These are phyloP conservation scores for Tricholoma flavovirens DNA, from an alignment of 768 basidiomycete genomes.

Conservation along the genomic window DNA sequence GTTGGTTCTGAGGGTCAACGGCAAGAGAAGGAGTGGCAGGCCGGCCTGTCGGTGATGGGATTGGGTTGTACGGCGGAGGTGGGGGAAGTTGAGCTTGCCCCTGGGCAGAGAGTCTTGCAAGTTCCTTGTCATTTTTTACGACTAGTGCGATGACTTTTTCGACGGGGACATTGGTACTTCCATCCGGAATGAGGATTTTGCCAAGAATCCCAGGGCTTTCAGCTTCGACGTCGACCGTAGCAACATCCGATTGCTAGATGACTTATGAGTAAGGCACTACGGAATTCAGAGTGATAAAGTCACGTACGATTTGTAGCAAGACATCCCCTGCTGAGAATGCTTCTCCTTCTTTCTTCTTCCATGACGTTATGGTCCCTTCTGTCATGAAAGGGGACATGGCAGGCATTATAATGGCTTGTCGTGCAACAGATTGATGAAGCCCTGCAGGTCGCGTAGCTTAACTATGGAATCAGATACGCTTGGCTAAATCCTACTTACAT, in stretches of 20 bases:
- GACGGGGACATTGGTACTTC: slow-evolving; percentile 48
- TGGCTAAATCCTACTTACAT: slow-evolving; percentile 15
- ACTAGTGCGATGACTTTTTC: slow-evolving; percentile 62
- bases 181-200: slow-evolving; percentile 77
- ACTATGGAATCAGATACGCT: background rate
- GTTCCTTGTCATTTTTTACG: slow-evolving; percentile 50
- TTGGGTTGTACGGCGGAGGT: slow-evolving; percentile 21
- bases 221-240: slow-evolving; percentile 87
- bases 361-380: slow-evolving; percentile 71
- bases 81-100: slow-evolving; percentile 18
- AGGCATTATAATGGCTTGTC: slow-evolving; percentile 58
- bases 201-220: slow-evolving; percentile 81
- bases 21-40: slow-evolving; percentile 16
- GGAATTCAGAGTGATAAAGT: background rate
- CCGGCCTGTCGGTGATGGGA: slow-evolving; percentile 21
- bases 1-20: slow-evolving; percentile 17
- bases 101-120: slow-evolving; percentile 16
- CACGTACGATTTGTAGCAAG: slow-evolving; percentile 64
- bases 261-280: background rate
- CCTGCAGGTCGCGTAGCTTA: slow-evolving; percentile 14
- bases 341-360: slow-evolving; percentile 78
- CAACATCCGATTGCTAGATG: slow-evolving; percentile 66
- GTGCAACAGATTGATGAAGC: slow-evolving; percentile 28
- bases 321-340: slow-evolving; percentile 67
- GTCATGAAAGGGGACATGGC: slow-evolving; percentile 91